Conservation (phyloP, 257 asterid genomes). For the Scutellaria barbata region DNA sequence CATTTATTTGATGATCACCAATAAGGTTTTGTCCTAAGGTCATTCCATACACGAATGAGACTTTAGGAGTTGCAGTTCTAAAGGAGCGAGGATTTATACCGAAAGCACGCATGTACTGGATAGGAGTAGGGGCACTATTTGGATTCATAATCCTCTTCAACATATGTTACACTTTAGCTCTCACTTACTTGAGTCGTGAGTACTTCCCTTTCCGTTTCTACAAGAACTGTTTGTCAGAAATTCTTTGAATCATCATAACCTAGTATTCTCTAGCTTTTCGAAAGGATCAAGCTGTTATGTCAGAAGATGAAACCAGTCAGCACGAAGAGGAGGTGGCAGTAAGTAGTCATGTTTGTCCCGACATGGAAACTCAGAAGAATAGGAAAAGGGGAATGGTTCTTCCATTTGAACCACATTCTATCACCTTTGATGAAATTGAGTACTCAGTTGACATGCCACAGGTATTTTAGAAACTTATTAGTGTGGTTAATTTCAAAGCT, state of each 20-base stretch:
- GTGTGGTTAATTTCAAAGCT: too few species aligned
- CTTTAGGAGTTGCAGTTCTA: conserved; percentile 48
- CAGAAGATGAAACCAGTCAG: conserved; percentile 43
- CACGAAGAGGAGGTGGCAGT: conserved; percentile 12
- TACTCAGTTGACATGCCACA: conserved; percentile 73
- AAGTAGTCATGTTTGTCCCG: conserved; percentile 7
- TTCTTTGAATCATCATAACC: conserved; percentile 2
- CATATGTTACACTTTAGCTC: conserved; percentile 41
- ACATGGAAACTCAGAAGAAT: conserved; percentile 14
- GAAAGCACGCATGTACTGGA: conserved; percentile 48
- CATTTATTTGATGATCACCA: background rate
- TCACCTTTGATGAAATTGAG: conserved; percentile 51
- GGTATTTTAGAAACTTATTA: conserved; percentile 40
- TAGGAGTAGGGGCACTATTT: conserved; percentile 51
- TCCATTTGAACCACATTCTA: conserved; percentile 61
- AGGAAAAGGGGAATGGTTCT: conserved; percentile 51
- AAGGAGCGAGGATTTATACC: conserved; percentile 49
- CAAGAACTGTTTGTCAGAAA: conserved; percentile 1
- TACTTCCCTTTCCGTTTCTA: conserved; percentile 7
- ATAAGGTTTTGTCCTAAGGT: conserved; percentile 31
- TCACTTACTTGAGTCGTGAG: conserved; percentile 63
- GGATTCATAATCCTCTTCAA: conserved; percentile 52
- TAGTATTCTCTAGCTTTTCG: conserved; percentile 57
- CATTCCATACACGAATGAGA: conserved; percentile 31
- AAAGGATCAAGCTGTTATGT: conserved; percentile 50